phyloP scores from a whole-genome alignment of 2,329 filamentous ascomycete species.

The Falciphora oryzae region DNA sequence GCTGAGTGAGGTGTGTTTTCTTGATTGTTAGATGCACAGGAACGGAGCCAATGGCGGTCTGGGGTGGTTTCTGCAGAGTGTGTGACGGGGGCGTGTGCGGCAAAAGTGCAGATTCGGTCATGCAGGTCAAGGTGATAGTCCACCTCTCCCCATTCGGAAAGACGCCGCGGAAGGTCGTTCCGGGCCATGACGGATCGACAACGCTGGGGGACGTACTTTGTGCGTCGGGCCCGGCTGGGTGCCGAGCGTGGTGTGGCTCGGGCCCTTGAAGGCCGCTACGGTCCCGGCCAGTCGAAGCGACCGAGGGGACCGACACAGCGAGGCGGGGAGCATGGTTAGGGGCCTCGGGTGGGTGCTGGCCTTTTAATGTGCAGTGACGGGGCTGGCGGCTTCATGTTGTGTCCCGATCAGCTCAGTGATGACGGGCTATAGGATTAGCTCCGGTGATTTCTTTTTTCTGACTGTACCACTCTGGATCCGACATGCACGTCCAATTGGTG shows the following conservation, averaged over 20 bases:
- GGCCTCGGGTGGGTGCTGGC: background rate
- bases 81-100: too few species aligned
- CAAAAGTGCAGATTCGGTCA: background rate
- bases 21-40: background rate
- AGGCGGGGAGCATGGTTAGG: background rate
- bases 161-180: background rate
- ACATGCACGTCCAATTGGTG: too few species aligned
- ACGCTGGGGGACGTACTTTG: background rate
- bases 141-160: background rate
- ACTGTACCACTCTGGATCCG: too few species aligned
- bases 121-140: background rate
- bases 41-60: too few species aligned
- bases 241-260: background rate
- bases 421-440: too few species aligned
- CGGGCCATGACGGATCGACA: background rate
- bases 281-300: constrained; percentile 3
- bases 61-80: too few species aligned
- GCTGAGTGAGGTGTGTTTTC: too few species aligned
- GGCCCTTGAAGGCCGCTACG: background rate
- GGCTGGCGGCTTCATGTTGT: background rate
- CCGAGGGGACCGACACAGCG: constrained; percentile 1
- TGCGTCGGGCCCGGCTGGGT: constrained; percentile 9
- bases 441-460: too few species aligned
- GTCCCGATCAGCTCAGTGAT: background rate
- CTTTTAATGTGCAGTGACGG: background rate